Evolutionary conservation across 441 rosid genomes (phyloP), one percentile per base, ranked within the genome.

Genomic region (Gossypium davidsonii): DNA sequence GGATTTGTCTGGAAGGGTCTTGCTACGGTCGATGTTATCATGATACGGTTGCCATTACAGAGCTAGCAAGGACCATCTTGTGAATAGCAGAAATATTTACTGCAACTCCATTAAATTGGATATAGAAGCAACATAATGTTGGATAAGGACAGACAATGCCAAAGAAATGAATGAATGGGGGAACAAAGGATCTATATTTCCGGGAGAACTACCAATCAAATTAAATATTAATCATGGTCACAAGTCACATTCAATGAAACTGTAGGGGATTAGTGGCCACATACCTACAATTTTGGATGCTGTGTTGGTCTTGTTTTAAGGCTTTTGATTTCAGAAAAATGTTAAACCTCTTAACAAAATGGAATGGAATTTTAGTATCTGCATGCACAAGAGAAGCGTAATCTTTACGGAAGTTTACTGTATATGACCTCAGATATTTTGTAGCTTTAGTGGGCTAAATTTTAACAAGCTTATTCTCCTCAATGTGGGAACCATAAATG

Each of bases 211-310:
- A 25, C 39, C 39, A 28, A 67, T 51, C 18, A 25, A 48, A 23
- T 34, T 21, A 31, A 31, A 31, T 1, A 61, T 21, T 21, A 21
- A 49, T 15, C 74, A 34, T 58, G 39, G 37, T 74, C 74, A 68
- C 53, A n/a, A 49, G 17, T 68, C 51, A 49, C 26, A 44, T 10
- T 73, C 17, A 71, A 70, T 65, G 44, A 49, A 71, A 63, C 55
- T 52, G 48, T 21, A 48, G 58, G 46, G 20, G 34, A 46, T 14
- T 62, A 18, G 74, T 63, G 52, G 68, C 15, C 18, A 68, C 15
- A 57, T 23, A 12, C 46, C 48, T 39, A 55, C 42, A 70, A 44
- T 10, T 7, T 75, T 12, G 4, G 52, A 73, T 78, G n/a, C 65
- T 52, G 52, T 58, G 71, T 52, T 20, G 2, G 55, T 49, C 56